These are phyloP conservation scores for Brassica cretica DNA, from an alignment of 345 rosid species.

Conservation along the genomic window DNA sequence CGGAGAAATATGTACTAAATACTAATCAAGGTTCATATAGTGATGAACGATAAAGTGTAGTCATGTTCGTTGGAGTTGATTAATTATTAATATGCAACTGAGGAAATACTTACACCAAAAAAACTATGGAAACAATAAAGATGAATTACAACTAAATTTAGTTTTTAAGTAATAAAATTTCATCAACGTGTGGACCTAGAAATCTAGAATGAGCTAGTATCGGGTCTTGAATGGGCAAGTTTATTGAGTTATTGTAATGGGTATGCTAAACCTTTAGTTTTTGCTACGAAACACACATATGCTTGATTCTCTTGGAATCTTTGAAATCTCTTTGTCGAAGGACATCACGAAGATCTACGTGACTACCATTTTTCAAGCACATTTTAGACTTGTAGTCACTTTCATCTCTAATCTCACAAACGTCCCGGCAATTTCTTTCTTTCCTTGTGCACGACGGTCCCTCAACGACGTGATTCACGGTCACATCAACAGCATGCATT, in stretches of 20 bases:
- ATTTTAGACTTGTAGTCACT: constrained; percentile 8
- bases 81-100: too few species aligned
- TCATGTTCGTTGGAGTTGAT: neutral
- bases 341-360: neutral
- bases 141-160: neutral
- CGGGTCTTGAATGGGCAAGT: neutral
- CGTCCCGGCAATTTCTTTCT: constrained; percentile 25
- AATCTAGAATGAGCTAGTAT: neutral
- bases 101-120: neutral
- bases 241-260: neutral
- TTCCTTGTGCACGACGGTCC: constrained; percentile 25
- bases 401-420: constrained; percentile 20
- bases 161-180: neutral
- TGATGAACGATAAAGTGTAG: neutral
- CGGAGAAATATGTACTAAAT: too few species aligned
- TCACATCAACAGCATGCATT: constrained; percentile 36
- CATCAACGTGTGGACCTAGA: neutral
- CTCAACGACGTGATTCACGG: neutral
- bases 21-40: neutral
- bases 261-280: neutral
- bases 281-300: constrained; percentile 6
- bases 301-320: constrained; percentile 23
- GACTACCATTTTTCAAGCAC: neutral
- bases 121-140: neutral
- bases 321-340: neutral